Base-by-base conservation (phyloP, 768 basidiomycete species). In the Megacollybia marginata region DNA sequence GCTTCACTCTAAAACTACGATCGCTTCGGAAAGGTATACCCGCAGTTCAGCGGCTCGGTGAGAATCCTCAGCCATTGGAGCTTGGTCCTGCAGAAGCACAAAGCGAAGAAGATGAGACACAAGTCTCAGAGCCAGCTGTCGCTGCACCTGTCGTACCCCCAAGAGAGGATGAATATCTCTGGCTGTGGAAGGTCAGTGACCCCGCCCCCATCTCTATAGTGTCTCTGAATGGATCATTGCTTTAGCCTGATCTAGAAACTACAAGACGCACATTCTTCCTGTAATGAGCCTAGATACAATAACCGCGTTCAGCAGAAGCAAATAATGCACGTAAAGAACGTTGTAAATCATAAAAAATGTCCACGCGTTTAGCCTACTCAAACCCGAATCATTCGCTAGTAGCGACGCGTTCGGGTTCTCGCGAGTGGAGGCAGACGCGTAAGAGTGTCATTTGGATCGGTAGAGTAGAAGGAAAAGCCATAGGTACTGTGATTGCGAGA, bases 1-100 rank as follows among this genome's bases (percentile, higher is more conserved):
- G 95, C 32, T 96, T 99, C 62, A 98, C 96, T 0, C 75, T 98
- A 10, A 98, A 98, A 67, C 72, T 99, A 49, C 75, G 85, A 35
- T 96, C 85, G 75, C 67, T 99, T 50, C 83, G 86, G 62, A 92
- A 88, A 57, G 93, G 92, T 9, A 71, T 94, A 18, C 94, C 93
- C 1, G 83, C 87, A 5, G 90, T 93, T 23, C 75, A 76, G 54
- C 74, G 78, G 55, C 73, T 82, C 59, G 83, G 85, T 23, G 79
- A 85, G 54, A 71, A 74, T n/a, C 72, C 81, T 1, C 70, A 74
- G 54, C 68, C 78, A 19, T 59, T 87, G 45, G 68, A 74, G 52
- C 77, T 83, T 51, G 81, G 81, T 54, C 63, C 70, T 4, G 62
- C 60, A 13, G 61, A 62, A 8, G 57, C 48, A 10, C 62, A 52